Evolutionary conservation across 805 yeast genomes (phyloP).

Genomic region (Candida quercuum): DNA sequence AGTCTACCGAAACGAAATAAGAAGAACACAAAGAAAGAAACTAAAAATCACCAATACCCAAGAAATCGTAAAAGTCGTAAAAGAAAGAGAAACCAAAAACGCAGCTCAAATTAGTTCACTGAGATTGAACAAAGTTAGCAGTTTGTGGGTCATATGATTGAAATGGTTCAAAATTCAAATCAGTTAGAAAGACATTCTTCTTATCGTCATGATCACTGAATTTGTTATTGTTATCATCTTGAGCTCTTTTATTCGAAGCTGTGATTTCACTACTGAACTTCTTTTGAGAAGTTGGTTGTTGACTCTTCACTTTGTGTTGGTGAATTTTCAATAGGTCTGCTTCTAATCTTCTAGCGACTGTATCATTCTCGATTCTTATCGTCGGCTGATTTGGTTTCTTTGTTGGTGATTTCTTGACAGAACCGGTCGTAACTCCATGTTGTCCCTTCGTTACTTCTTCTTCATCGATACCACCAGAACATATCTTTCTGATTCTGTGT

Average conservation of each 20-base stretch:
- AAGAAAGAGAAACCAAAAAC: too few relatives aligned
- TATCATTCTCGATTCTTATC: slow-evolving; percentile 11
- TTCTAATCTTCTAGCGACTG: slow-evolving; percentile 19
- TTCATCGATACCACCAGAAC: slow-evolving; percentile 59
- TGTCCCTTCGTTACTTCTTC: slow-evolving; percentile 5
- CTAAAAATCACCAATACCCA: too few relatives aligned
- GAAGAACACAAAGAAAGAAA: too few relatives aligned
- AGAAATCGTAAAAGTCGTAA: too few relatives aligned
- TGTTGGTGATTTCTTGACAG: slow-evolving; percentile 9
- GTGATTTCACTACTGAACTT: background rate
- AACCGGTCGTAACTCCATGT: slow-evolving; percentile 9
- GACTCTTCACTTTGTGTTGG: background rate
- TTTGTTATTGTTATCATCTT: too few relatives aligned
- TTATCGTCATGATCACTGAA: slow-evolving; percentile 5
- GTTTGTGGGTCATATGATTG: background rate
- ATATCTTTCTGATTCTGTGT: slow-evolving; percentile 75
- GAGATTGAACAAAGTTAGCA: too few relatives aligned
- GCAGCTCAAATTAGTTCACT: too few relatives aligned
- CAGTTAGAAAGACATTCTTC: slow-evolving; percentile 15
- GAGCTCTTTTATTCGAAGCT: slow-evolving; percentile 2
- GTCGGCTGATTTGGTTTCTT: slow-evolving; percentile 4
- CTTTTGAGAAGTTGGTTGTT: background rate
- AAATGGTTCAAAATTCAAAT: slow-evolving; percentile 11
- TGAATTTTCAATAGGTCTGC: slow-evolving; percentile 8
- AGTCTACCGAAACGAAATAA: too few relatives aligned